These are phyloP conservation scores for Hibiscus trionum DNA, from an alignment of 345 rosid genomes.

Conservation along the genomic window DNA sequence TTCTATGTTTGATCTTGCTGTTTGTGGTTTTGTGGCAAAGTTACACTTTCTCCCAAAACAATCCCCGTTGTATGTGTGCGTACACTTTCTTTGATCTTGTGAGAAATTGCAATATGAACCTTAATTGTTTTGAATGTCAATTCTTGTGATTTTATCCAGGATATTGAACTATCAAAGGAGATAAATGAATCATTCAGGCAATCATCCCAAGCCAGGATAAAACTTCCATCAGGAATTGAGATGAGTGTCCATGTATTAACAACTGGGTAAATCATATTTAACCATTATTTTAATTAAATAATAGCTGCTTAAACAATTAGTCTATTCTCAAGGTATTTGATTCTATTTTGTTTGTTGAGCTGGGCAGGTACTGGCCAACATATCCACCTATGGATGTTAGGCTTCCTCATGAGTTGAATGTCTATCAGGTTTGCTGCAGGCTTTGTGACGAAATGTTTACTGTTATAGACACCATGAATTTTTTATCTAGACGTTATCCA, in stretches of 20 bases:
- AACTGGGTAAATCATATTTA: slow-evolving; percentile 56
- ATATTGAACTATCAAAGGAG: slow-evolving; percentile 94
- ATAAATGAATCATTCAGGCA: slow-evolving; percentile 94
- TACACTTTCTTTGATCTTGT: background rate
- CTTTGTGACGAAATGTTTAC: slow-evolving; percentile 10
- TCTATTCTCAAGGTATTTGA: background rate
- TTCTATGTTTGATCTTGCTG: background rate
- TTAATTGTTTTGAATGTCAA: slow-evolving; percentile 10
- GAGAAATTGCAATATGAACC: background rate
- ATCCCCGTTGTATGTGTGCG: background rate
- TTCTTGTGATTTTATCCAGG: slow-evolving; percentile 39
- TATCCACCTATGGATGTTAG: slow-evolving; percentile 98
- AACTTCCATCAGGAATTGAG: slow-evolving; percentile 94
- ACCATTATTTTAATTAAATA: background rate
- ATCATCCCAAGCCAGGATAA: slow-evolving; percentile 94
- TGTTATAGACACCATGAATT: background rate
- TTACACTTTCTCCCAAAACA: background rate
- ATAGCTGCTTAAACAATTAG: background rate
- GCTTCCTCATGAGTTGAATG: slow-evolving; percentile 96
- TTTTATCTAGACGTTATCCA: background rate
- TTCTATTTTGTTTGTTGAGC: slow-evolving; percentile 16
- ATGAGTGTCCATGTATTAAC: slow-evolving; percentile 96
- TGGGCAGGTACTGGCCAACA: slow-evolving; percentile 97
- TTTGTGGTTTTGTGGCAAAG: background rate
- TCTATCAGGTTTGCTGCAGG: slow-evolving; percentile 70